Base-by-base conservation (phyloP, 768 basidiomycete genomes). In the Hygrophorus russula region DNA sequence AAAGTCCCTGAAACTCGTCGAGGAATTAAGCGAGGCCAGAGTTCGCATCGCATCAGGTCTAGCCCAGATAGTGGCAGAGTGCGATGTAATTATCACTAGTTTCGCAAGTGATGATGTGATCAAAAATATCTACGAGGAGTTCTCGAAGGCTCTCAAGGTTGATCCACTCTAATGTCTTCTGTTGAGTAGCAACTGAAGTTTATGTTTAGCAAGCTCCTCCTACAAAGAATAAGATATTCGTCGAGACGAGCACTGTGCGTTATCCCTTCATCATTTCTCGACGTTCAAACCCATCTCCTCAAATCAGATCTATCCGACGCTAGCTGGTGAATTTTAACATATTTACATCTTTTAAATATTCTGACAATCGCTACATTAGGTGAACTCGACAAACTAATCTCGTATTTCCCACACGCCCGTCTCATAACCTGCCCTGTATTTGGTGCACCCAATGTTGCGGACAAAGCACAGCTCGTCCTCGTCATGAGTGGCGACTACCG, bases 231-330 rank as follows among this genome's bases (percentile, higher is more conserved):
- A 90, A 80, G 57, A 82, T 88, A 36, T 89, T 92, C 49, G 80
- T 90, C 27, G 89, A 93, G 51, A 88, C 82, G 10, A 80, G 79
- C 61, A 93, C 89, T 2, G 85, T 87, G 43, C 45, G 78, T 63
- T 42, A 2, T 13, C 42, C 44, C 10, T 24, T 10, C 32, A 19
- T 19, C 28, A 15, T 24, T 24, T 35, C 11, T 20, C 45, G 14
- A 32, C 20, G 18, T 36, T 44, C 35, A 4, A 17, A 36, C 31
- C 18, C 15, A 31, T n/a, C 13, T 14, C 18, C 18, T 41, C 32
- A 33, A 24, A 38, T 35, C 50, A 78, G 74, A 70, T 78, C 36
- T 77, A 77, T 46, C 78, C 78, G 19, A 51, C 67, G 14, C 56
- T 79, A 13, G 67, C 74, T 48, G 74, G 70, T 66, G 55, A 52